Conservation (phyloP, 108 stramenopile genomes). For the Nitzschia inconspicua region DNA sequence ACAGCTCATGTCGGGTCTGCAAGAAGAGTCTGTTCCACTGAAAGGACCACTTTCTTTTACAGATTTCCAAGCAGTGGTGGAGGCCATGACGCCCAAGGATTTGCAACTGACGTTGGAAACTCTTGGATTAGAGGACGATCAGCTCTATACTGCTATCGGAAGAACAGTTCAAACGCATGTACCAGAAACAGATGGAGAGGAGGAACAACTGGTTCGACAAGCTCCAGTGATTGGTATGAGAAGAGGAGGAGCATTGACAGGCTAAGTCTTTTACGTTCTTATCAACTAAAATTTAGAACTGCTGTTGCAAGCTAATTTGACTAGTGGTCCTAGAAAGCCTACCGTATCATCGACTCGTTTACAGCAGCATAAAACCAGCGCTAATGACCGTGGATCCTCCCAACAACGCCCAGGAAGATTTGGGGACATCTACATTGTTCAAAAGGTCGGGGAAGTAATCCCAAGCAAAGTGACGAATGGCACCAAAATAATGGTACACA, state of each 20-base stretch:
- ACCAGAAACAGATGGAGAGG: constrained; percentile 53
- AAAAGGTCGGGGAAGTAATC: constrained; percentile 67
- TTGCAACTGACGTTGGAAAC: constrained; percentile 80
- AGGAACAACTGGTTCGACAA: constrained; percentile 64
- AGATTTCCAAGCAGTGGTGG: constrained; percentile 87
- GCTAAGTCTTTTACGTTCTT: too few relatives aligned
- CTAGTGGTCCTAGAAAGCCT: not conserved
- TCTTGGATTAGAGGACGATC: constrained; percentile 68
- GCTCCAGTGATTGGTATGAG: constrained; percentile 86
- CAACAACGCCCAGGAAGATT: constrained; percentile 60
- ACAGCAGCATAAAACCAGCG: constrained; percentile 41
- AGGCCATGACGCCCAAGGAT: constrained; percentile 84
- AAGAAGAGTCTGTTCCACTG: constrained; percentile 87
- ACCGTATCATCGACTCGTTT: constrained; percentile 1
- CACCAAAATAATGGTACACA: constrained; percentile 90
- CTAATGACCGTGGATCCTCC: constrained; percentile 55
- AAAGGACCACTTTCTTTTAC: constrained; percentile 91
- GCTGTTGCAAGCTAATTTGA: not conserved
- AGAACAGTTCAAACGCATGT: constrained; percentile 46
- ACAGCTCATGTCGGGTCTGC: constrained; percentile 91
- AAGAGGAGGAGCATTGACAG: constrained; percentile 78
- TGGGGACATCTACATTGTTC: constrained; percentile 66
- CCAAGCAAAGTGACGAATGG: constrained; percentile 79
- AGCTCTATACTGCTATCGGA: constrained; percentile 86
- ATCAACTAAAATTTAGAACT: not conserved